A percentile compares a stretch with the other conserved stretches of the same genome.
These are phyloP conservation scores for Tripterygium wilfordii DNA, from an alignment of 177 flowering plant genomes.

Conservation along the genomic window DNA sequence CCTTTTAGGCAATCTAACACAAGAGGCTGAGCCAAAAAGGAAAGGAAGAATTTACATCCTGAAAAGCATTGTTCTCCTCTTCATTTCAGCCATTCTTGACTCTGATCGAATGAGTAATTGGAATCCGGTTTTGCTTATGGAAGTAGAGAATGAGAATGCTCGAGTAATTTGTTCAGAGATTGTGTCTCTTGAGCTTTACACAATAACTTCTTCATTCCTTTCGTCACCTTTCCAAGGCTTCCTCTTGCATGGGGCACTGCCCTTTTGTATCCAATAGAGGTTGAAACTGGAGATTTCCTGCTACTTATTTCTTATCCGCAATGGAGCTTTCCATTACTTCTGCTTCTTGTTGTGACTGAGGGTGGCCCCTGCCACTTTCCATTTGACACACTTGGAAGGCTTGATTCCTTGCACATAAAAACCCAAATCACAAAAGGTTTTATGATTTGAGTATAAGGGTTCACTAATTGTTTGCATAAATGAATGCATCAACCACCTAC, in stretches of 20 bases:
- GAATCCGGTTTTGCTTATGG: conserved; percentile 27
- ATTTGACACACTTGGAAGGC: conserved; percentile 45
- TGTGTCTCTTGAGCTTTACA: conserved; percentile 40
- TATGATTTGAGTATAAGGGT: no score
- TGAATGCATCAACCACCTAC: conserved; percentile 26
- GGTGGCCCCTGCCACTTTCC: conserved; percentile 31
- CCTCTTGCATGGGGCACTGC: conserved; percentile 52
- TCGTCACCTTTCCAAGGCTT: conserved; percentile 57
- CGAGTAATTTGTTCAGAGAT: conserved; percentile 40
- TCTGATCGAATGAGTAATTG: no score
- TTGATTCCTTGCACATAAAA: conserved; percentile 56
- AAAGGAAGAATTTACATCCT: no score
- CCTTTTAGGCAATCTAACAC: no score
- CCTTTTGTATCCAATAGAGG: conserved; percentile 34
- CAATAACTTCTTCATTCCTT: conserved; percentile 44
- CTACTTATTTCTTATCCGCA: conserved; percentile 37
- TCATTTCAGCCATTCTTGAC: no score
- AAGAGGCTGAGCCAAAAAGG: no score
- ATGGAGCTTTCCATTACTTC: conserved; percentile 27
- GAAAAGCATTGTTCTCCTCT: no score
- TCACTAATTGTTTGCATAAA: no score
- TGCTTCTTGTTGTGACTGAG: conserved; percentile 59
- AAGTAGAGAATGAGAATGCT: conserved; percentile 58
- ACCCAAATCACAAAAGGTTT: no score
- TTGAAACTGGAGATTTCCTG: conserved; percentile 64